A percentile compares a stretch with the other conserved stretches of the same genome.
Conservation (phyloP, 768 basidiomycete species). For the Postia placenta region DNA sequence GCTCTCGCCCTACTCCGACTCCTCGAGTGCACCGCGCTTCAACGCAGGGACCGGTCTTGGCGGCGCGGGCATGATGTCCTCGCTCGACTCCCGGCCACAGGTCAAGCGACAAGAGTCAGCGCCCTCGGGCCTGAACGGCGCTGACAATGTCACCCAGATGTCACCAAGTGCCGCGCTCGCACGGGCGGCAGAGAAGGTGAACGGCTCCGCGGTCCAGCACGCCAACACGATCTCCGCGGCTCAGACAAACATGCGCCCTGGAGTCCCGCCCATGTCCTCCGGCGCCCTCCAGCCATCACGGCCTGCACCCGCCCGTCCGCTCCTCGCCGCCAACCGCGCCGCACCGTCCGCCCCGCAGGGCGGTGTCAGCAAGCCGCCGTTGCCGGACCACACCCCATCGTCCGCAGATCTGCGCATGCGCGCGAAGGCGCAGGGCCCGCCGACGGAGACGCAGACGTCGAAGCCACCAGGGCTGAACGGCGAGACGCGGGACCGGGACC, state of each 20-base stretch:
- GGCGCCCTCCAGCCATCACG: constrained; percentile 47
- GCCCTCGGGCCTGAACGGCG: constrained; percentile 29
- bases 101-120: constrained; percentile 43
- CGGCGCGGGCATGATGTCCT: constrained; percentile 44
- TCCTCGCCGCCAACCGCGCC: constrained; percentile 48
- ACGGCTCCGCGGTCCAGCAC: constrained; percentile 42
- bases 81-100: constrained; percentile 29
- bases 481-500: constrained; percentile 37
- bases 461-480: constrained; percentile 28
- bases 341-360: constrained; percentile 42
- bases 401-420: constrained; percentile 63
- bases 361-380: constrained; percentile 19
- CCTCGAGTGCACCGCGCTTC: constrained; percentile 64
- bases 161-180: constrained; percentile 39
- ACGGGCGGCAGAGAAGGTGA: constrained; percentile 59
- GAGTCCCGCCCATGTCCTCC: constrained; percentile 25
- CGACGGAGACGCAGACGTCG: constrained; percentile 22
- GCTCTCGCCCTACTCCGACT: constrained; percentile 28
- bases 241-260: constrained; percentile 23
- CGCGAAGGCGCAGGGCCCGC: constrained; percentile 51
- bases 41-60: constrained; percentile 90
- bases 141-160: constrained; percentile 22
- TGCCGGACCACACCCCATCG: constrained; percentile 51
- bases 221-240: constrained; percentile 35
- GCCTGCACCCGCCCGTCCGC: constrained; percentile 65